These are phyloP conservation scores for Turritis glabra DNA, from an alignment of 345 rosid species.

Conservation along the genomic window DNA sequence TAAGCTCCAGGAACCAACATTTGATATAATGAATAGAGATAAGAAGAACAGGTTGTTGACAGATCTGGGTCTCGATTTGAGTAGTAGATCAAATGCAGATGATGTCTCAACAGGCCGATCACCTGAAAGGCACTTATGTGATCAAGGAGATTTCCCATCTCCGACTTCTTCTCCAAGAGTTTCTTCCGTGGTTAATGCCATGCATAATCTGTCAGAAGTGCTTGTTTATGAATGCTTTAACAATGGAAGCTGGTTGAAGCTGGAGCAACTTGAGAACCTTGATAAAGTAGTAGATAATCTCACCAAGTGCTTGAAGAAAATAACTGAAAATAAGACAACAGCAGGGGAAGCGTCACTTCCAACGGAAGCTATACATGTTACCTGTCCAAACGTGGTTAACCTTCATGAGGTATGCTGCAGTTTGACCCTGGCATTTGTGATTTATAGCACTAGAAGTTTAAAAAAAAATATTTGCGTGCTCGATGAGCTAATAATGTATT, in stretches of 20 bases:
- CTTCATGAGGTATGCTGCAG: conserved; percentile 51
- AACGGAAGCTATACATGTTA: conserved; percentile 21
- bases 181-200: conserved; percentile 49
- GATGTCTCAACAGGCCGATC: conserved; percentile 31
- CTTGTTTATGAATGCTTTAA: conserved; percentile 62
- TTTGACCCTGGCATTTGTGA: not conserved
- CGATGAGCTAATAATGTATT: conserved; percentile 1
- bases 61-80: conserved; percentile 23
- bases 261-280: conserved; percentile 54
- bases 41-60: conserved; percentile 13
- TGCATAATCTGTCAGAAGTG: conserved; percentile 73
- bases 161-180: conserved; percentile 49
- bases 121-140: conserved; percentile 27
- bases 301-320: conserved; percentile 49
- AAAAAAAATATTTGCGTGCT: not conserved
- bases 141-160: conserved; percentile 26
- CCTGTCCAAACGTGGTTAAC: conserved; percentile 32
- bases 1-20: conserved; percentile 10
- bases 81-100: conserved; percentile 23
- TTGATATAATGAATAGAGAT: conserved; percentile 24
- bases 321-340: conserved; percentile 31
- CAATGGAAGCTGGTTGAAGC: conserved; percentile 54
- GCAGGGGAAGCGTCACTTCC: conserved; percentile 40
- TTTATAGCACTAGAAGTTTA: not conserved
- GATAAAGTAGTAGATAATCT: conserved; percentile 62